These are phyloP conservation scores for Fusarium robinianum DNA, from an alignment of 2,329 filamentous ascomycete species.

Conservation along the genomic window DNA sequence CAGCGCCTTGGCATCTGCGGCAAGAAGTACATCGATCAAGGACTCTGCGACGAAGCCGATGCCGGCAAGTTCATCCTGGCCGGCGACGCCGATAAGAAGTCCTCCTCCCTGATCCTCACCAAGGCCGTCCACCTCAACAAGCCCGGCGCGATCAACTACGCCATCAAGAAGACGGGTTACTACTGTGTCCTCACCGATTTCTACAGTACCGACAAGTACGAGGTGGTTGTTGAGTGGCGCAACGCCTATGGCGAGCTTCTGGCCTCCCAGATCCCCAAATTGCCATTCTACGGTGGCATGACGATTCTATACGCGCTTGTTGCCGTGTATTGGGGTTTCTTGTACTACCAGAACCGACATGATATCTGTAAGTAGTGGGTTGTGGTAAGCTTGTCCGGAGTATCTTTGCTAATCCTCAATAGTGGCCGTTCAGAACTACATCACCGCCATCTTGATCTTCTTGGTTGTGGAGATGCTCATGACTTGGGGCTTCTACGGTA, in stretches of 20 bases:
- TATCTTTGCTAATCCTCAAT: slow-evolving; percentile 13
- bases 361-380: slow-evolving; percentile 71
- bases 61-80: slow-evolving; percentile 84
- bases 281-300: slow-evolving; percentile 95
- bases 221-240: slow-evolving; percentile 84
- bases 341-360: slow-evolving; percentile 91
- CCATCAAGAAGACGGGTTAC: slow-evolving; percentile 88
- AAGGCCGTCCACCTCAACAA: slow-evolving; percentile 81
- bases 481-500: slow-evolving; percentile 98
- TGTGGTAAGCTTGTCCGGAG: neutral
- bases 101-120: slow-evolving; percentile 74
- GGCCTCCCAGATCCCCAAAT: slow-evolving; percentile 92
- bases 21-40: slow-evolving; percentile 66
- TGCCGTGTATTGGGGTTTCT: slow-evolving; percentile 82
- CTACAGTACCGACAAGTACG: slow-evolving; percentile 71
- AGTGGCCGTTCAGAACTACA: slow-evolving; percentile 98
- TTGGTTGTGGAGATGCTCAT: slow-evolving; percentile 95
- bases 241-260: slow-evolving; percentile 97
- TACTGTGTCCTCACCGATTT: slow-evolving; percentile 87
- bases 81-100: slow-evolving; percentile 72
- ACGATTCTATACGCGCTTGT: slow-evolving; percentile 93
- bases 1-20: slow-evolving; percentile 70
- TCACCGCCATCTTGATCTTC: slow-evolving; percentile 94
- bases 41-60: slow-evolving; percentile 76
- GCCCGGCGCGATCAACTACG: slow-evolving; percentile 75